Base-by-base conservation (phyloP, 306 rosid genomes). In the Fragaria ananassa region DNA sequence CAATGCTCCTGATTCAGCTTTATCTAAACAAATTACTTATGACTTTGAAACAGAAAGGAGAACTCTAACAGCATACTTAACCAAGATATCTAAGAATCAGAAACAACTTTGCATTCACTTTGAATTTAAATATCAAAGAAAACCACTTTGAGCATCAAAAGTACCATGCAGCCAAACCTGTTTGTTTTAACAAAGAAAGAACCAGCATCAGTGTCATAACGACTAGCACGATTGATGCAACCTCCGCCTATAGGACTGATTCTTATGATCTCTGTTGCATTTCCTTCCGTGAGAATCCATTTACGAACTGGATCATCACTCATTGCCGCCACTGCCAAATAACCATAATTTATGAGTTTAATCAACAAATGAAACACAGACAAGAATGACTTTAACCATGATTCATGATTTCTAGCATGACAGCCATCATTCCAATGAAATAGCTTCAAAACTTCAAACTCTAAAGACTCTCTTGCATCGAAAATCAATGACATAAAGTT, bases 131-230 rank as follows among this genome's bases (percentile, higher is more conserved):
- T 4, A 10, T 25, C 47, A 44, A 27, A 23, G 39, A 29, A 34
- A 57, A 78, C 29, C 14, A 51, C 64, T 54, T 57, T 14, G 53
- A 69, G 63, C 67, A 74, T 54, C 46, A 27, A 74, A 80, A 77
- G 46, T 49, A 51, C 56, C 6, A 67, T 23, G 75, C 18, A 11
- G 47, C 68, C 74, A 31, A 82, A 94, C 98, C 97, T 89, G 88
- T 94, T 94, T 75, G 93, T 92, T 86, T 94, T 92, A n/a, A 92
- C 98, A 82, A 92, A 94, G 86, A 92, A 92, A 47, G 93, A 89
- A 76, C 87, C 95, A 13, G 87, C 84, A 76, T 92, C 96, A 18
- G 97, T 92, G 81, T 90, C 95, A 70, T 92, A 89, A 75, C 96
- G 93, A 83, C 25, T 85, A 23, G 96, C 97, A 8, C 81, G 85